Evolutionary conservation across 1,284 basidiomycete genomes (phyloP).

Genomic region (Heimioporus retisporus): DNA sequence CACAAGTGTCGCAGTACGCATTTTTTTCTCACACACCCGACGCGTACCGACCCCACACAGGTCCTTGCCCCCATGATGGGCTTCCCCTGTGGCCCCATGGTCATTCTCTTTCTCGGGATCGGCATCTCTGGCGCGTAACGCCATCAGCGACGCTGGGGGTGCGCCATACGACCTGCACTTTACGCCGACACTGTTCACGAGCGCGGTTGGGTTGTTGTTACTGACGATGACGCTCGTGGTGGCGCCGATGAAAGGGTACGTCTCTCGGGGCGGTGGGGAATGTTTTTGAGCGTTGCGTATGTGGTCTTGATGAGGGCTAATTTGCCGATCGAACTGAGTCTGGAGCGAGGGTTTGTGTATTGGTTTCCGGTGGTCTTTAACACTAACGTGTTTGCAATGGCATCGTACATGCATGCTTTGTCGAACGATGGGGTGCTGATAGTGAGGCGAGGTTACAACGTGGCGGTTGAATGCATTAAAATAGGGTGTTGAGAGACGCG

Average conservation of each 20-base stretch:
- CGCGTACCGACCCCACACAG: constrained; percentile 41
- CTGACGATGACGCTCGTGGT: constrained; percentile 84
- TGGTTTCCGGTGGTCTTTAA: background rate
- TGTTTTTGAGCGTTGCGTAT: constrained; percentile 83
- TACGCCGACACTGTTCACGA: constrained; percentile 87
- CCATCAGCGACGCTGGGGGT: constrained; percentile 68
- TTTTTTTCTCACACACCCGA: background rate
- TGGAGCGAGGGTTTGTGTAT: constrained; percentile 13
- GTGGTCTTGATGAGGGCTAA: constrained; percentile 78
- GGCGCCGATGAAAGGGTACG: constrained; percentile 88
- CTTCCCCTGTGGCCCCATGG: constrained; percentile 95
- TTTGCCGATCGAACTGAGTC: constrained; percentile 74
- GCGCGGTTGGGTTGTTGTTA: constrained; percentile 79
- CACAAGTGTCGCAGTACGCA: constrained; percentile 86
- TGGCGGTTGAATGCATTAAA: too few species aligned
- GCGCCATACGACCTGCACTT: constrained; percentile 78
- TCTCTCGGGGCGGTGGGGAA: constrained; percentile 86
- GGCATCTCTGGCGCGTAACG: constrained; percentile 84
- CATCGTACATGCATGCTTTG: too few species aligned
- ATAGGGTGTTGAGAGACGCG: too few species aligned
- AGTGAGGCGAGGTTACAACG: too few species aligned
- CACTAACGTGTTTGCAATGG: too few species aligned
- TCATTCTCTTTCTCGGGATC: constrained; percentile 95
- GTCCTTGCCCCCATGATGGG: constrained; percentile 91
- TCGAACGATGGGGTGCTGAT: too few species aligned